Conservation (phyloP, 768 basidiomycete species). For the Boletus subcaerulescens region DNA sequence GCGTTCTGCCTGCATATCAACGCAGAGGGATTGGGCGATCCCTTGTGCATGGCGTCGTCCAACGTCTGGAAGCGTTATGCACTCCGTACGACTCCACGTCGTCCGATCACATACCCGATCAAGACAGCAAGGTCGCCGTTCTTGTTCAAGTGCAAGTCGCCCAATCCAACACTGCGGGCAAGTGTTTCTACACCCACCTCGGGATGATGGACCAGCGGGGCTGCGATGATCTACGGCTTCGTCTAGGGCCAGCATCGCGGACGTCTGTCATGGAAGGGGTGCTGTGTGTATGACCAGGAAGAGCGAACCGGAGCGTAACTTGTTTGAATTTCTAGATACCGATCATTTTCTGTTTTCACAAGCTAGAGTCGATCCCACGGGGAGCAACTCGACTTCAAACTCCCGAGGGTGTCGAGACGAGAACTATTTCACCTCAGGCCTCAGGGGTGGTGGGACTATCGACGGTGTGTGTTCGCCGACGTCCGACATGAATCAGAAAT, state of each 20-base stretch:
- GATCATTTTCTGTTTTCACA: too few relatives aligned
- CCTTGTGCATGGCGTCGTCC: conserved; percentile 28
- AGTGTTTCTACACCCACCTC: conserved; percentile 26
- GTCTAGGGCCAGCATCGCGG: conserved; percentile 17
- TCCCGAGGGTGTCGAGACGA: too few relatives aligned
- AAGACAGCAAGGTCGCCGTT: conserved; percentile 15
- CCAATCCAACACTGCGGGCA: conserved; percentile 22
- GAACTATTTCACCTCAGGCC: too few relatives aligned
- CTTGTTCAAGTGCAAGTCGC: conserved; percentile 30
- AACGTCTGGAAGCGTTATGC: conserved; percentile 18
- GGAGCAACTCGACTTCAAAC: too few relatives aligned
- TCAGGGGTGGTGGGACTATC: too few relatives aligned
- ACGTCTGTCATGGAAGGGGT: conserved; percentile 27
- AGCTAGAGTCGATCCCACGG: too few relatives aligned
- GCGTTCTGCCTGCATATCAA: conserved; percentile 26
- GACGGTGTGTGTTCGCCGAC: too few relatives aligned
- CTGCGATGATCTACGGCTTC: conserved; percentile 5
- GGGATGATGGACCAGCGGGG: conserved; percentile 27
- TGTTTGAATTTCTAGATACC: too few relatives aligned
- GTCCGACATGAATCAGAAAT: too few relatives aligned
- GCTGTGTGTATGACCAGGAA: conserved; percentile 15
- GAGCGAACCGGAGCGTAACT: neutral
- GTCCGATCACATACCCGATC: neutral
- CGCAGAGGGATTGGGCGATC: conserved; percentile 29
- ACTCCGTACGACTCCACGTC: neutral